These are phyloP conservation scores for Suhomyces vadensis DNA, from an alignment of 805 yeast genomes.

Conservation along the genomic window DNA sequence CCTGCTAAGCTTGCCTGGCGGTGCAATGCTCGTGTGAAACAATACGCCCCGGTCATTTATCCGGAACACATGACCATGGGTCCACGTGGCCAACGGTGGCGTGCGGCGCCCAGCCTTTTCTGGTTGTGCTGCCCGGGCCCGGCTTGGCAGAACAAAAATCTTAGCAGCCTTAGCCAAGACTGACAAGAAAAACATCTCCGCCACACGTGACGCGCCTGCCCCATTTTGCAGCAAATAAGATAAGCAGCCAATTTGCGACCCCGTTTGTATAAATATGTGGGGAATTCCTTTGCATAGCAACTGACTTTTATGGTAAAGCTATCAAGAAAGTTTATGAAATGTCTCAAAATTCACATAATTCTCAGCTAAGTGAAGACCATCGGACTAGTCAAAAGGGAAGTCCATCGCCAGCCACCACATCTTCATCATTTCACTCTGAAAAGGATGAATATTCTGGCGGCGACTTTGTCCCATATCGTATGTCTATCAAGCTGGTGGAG, in stretches of 20 bases:
- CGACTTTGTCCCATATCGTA: constrained; percentile 21
- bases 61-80: not conserved
- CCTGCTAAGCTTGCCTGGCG: too few relatives aligned
- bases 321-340: too few relatives aligned
- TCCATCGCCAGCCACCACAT: constrained; percentile 2
- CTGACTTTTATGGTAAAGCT: too few relatives aligned
- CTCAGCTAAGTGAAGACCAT: not conserved
- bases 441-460: constrained; percentile 1
- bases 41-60: too few relatives aligned
- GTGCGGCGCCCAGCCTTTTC: constrained; percentile 5
- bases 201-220: not conserved
- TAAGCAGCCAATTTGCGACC: constrained; percentile 1
- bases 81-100: not conserved
- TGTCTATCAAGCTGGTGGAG: constrained; percentile 38
- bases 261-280: constrained; percentile 2
- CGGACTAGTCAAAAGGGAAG: not conserved
- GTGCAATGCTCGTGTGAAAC: too few relatives aligned
- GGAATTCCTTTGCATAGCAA: not conserved
- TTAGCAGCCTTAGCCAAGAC: constrained; percentile 4
- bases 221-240: not conserved
- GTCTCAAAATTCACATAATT: not conserved
- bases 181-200: not conserved
- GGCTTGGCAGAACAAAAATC: constrained; percentile 6
- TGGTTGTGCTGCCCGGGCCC: constrained; percentile 1
- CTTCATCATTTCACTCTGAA: constrained; percentile 1